Base-by-base conservation (phyloP, 441 rosid genomes). In the Adansonia grandidieri region DNA sequence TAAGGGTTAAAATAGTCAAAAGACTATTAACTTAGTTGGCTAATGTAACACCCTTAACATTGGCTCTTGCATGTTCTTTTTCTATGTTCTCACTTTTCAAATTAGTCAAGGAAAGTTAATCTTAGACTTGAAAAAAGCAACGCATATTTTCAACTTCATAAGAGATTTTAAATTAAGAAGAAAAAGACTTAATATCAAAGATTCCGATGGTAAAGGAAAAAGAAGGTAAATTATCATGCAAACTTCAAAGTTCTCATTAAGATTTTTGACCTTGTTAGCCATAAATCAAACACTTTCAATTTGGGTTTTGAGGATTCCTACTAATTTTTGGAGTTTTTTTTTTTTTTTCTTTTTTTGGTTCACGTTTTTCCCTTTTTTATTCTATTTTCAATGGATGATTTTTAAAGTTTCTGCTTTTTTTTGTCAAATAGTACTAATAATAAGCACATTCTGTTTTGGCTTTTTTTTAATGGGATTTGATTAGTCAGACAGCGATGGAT, bases 391-490 rank as follows among this genome's bases (percentile, higher is more conserved):
- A 2, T 15, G 17, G 19, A 37, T 63, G 14, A 32, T 32, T 9
- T 32, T 14, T 7, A 32, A 63, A 32, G 67, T 62, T 32, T 22
- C 14, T 20, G 6, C 37, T 61, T 61, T 19, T 19, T 57, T 48
- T 2, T 48, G 32, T 5, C 15, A 50, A 50, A 11, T 3, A 50
- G 14, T 11, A 11, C 5, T n/a, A n/a, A n/a, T 50, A 13, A 50
- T 50, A 11, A 5, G 6, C 24, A 47, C 2, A 19, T 22, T 2
- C 7, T 48, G 4, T 45, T 13, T 47, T n/a, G 48, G 24, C 42
- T 71, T 53, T 2, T 28, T 71, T 48, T n/a, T 71, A 54, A 44
- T 72, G 75, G 50, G 56, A 9, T 72, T 32, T 72, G 63, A 72
- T 9, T 37, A 72, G 50, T 54, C 75, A 54, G 64, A 15, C 14